phyloP scores from a whole-genome alignment of 805 yeast genomes.

The Diddensiella caesifluorescens region DNA sequence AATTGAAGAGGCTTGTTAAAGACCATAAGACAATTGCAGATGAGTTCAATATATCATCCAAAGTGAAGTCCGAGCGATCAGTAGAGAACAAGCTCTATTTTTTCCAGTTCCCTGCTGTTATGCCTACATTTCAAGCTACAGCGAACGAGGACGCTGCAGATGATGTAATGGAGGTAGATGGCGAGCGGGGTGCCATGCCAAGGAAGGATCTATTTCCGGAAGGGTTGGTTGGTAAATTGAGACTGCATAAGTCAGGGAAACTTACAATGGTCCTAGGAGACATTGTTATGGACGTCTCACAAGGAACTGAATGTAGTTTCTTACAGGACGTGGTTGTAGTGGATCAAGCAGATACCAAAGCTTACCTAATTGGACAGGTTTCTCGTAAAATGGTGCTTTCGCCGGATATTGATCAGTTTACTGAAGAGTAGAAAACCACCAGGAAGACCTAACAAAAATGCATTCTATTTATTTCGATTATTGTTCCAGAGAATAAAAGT shows the following conservation, averaged over 20 bases:
- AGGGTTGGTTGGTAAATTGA: conserved; percentile 69
- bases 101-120: conserved; percentile 45
- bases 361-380: conserved; percentile 50
- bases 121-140: conserved; percentile 36
- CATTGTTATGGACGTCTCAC: conserved; percentile 58
- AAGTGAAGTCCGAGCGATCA: conserved; percentile 8
- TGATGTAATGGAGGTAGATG: conserved; percentile 13
- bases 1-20: conserved; percentile 12
- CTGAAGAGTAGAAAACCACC: neutral
- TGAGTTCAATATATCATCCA: conserved; percentile 16
- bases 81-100: conserved; percentile 32
- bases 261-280: conserved; percentile 70
- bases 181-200: conserved; percentile 6
- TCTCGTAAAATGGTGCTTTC: conserved; percentile 53
- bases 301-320: conserved; percentile 65
- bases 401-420: conserved; percentile 38
- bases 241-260: conserved; percentile 81
- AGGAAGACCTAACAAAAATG: neutral
- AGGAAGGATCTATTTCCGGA: conserved; percentile 19
- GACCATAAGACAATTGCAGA: conserved; percentile 19
- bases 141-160: conserved; percentile 18
- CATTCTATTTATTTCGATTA: neutral
- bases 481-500: neutral
- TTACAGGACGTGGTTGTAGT: conserved; percentile 66
- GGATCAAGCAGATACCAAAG: conserved; percentile 41